Evolutionary conservation across 2,329 filamentous ascomycete genomes (phyloP), one percentile per base, ranked within the genome.

Genomic region (Nannizziopsis arthrosporioides): DNA sequence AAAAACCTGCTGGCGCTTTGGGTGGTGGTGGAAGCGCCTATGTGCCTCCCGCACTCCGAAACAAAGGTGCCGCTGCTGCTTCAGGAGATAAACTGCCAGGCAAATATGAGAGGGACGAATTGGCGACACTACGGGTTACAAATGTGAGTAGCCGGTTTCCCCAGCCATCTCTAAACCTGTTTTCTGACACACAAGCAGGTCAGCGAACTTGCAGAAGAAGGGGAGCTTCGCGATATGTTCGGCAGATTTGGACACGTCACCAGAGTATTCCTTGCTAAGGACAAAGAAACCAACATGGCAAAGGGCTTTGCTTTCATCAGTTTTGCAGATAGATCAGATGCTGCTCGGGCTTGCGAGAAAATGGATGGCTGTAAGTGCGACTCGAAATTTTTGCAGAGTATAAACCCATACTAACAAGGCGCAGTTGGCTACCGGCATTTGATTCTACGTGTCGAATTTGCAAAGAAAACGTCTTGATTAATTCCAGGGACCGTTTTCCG

Each of bases 301-400:
- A 98, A 98, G 80, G 92, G 92, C 54, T 98, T 98, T 67, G 93
- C 93, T 19, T 98, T 98, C 68, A 94, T 98, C 75, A 94, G 86
- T 69, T 98, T 92, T 64, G 85, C 84, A 52, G 92, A 98, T 68
- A 77, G 92, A 58, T 70, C 75, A 57, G 92, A 98, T 68, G 92
- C 92, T 57, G 85, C 85, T 59, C 85, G 84, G 73, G 92, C 92
- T 36, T 94, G 86, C 73, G 83, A 84, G 72, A 95, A 94, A 78
- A 90, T 98, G 86, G 92, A 98, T 70, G 92, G 92, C 62, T 95
- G 74, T 78, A 73, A 67, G 75, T 73, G 41, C 32, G 49, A 18
- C 36, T 40, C 30, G 18, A 32, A 11, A 27, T 31, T 50, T 46
- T 43, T 7, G 11, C 18, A 49, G 38, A 35, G 47, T 17, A 35